Conservation (phyloP, 768 basidiomycete species). For the Daedalea quercina region DNA sequence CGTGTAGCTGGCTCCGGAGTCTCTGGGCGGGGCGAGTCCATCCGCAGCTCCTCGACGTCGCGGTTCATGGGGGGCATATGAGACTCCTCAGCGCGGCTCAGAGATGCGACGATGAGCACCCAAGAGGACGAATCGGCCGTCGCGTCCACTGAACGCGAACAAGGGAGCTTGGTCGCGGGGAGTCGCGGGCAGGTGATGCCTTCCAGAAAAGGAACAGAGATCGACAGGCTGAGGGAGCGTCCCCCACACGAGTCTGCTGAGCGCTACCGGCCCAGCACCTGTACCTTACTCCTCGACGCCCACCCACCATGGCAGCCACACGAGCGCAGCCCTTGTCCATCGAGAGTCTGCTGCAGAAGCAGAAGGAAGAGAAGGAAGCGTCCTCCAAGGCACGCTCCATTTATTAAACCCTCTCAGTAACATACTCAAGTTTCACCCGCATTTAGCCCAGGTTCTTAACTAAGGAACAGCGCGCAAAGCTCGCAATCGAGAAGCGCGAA, state of each 20-base stretch:
- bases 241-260: too few relatives aligned
- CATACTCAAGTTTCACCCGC: not conserved
- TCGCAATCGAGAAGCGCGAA: conserved; percentile 83
- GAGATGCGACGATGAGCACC: not conserved
- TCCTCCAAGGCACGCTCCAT: conserved; percentile 68
- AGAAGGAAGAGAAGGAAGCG: conserved; percentile 83
- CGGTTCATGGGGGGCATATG: conserved; percentile 14
- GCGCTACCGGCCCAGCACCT: too few relatives aligned
- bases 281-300: not conserved
- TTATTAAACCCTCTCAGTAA: not conserved
- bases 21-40: conserved; percentile 45
- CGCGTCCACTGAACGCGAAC: not conserved
- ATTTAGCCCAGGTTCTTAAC: conserved; percentile 87
- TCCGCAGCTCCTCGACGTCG: conserved; percentile 18
- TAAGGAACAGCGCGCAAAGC: conserved; percentile 83
- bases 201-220: not conserved
- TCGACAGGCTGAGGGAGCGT: too few relatives aligned
- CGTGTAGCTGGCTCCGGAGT: conserved; percentile 57
- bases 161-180: not conserved
- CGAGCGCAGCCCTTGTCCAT: conserved; percentile 78
- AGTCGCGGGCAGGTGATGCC: not conserved
- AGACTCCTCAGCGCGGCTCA: not conserved
- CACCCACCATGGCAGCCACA: conserved; percentile 34
- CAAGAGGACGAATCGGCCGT: not conserved
- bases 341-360: conserved; percentile 79